Evolutionary conservation across 495 filamentous ascomycete species (phyloP), one percentile per base, ranked within the genome.

Genomic region (Annulohypoxylon bovei): DNA sequence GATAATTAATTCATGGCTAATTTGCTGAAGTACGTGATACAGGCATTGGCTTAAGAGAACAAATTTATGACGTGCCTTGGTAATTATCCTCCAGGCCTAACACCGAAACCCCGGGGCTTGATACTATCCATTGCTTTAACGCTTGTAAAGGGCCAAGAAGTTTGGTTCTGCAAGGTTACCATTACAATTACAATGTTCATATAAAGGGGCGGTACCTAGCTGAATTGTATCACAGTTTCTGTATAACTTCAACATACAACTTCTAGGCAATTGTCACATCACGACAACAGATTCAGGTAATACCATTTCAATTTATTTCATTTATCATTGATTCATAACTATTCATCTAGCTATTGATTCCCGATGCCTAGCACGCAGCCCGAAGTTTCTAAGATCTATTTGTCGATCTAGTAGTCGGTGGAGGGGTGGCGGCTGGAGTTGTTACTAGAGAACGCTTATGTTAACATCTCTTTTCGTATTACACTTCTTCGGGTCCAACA

Each of bases 351-450:
- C 37, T 47, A 35, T 20, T 9, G 11, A 40, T 16, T 28, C 22
- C 33, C 5, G 23, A 12, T 55, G 47, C 27, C 39, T 5, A 14
- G 22, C 14, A 52, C 39, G 11, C 37, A 57, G n/a, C 32, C 18
- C 62, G 6, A 47, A n/a, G 3, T 16, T 39, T 11, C 22, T 32
- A 20, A 55, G 39, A 42, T 42, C 39, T 20, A 42, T 42, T 14
- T 42, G 39, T 18, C 0, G 25, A 64, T 65, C 67, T 75, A 77
- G 46, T 77, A 77, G 22, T 67, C 68, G 60, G 68, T 68, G 8
- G 62, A 39, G 7, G 59, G 63, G 54, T 75, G 75, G 47, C 55
- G 60, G 6, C 53, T 7, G 30, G n/a, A 39, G 50, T 46, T 57
- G 61, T 69, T 54, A 0, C 66, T 76, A 42, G 3, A 64, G 3